Evolutionary conservation across 768 basidiomycete genomes (phyloP).

Genomic region (Termitomyces eurrhizus): DNA sequence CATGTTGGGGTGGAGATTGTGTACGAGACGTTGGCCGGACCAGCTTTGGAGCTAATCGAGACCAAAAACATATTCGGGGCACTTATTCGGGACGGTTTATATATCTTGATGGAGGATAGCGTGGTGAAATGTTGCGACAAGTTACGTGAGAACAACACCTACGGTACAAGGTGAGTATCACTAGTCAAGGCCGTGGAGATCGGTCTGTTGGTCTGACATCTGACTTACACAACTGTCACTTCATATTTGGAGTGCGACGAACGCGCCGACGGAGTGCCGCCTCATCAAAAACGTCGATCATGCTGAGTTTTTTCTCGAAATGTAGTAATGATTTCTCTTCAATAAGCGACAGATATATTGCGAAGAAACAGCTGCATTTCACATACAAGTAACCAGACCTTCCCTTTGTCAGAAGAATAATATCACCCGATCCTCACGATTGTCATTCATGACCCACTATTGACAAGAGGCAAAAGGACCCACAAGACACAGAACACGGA

Average conservation of each 20-base stretch:
- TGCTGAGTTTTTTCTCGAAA: not conserved
- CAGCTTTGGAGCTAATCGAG: conserved; percentile 23
- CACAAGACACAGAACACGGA: not conserved
- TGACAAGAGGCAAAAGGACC: not conserved
- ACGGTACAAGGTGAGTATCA: not conserved
- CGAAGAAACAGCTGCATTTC: not conserved
- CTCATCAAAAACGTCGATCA: not conserved
- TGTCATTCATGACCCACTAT: not conserved
- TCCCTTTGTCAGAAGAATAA: not conserved
- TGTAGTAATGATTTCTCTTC: not conserved
- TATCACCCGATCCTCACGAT: not conserved
- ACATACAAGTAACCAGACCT: not conserved
- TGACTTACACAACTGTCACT: not conserved
- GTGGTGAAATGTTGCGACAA: not conserved
- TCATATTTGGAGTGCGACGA: not conserved
- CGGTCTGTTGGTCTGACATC: not conserved
- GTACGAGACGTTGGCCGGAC: conserved; percentile 28
- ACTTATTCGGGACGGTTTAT: not conserved
- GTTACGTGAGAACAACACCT: not conserved
- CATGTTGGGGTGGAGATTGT: conserved; percentile 32
- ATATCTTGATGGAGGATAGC: not conserved
- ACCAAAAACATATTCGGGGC: conserved; percentile 26
- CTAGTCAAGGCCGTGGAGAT: not conserved
- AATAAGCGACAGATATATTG: not conserved
- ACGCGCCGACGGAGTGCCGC: not conserved